These are phyloP conservation scores for Lipomyces starkeyi DNA, from an alignment of 805 yeast species.

Conservation along the genomic window DNA sequence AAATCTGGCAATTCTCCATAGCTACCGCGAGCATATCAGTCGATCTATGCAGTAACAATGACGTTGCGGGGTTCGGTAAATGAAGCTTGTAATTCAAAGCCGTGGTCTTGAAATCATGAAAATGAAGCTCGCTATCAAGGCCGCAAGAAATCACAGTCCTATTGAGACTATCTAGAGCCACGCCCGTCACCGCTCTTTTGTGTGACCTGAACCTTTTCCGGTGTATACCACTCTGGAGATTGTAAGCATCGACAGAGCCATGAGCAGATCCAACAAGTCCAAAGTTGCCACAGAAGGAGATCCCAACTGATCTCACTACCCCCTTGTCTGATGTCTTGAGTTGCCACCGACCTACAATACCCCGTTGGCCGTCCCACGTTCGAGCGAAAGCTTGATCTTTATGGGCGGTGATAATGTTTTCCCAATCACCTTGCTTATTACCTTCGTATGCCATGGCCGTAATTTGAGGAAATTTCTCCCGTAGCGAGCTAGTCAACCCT, in stretches of 20 bases:
- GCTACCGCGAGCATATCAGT: constrained; percentile 87
- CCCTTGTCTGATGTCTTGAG: constrained; percentile 80
- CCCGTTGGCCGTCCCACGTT: constrained; percentile 84
- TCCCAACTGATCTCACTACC: constrained; percentile 71
- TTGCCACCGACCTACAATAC: constrained; percentile 77
- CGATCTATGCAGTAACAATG: constrained; percentile 75
- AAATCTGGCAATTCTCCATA: constrained; percentile 83
- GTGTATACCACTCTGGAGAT: constrained; percentile 86
- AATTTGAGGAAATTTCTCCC: constrained; percentile 80
- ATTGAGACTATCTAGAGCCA: constrained; percentile 89
- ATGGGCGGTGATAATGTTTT: constrained; percentile 87
- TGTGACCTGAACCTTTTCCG: constrained; percentile 67
- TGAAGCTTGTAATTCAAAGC: constrained; percentile 68
- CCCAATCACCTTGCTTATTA: constrained; percentile 62
- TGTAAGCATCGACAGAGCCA: constrained; percentile 86
- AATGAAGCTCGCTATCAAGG: constrained; percentile 86
- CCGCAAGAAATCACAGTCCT: constrained; percentile 85
- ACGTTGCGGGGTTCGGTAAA: constrained; percentile 78
- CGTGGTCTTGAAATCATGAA: constrained; percentile 80
- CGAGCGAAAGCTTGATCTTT: constrained; percentile 82
- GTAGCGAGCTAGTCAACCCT: constrained; percentile 39
- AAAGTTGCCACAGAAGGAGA: constrained; percentile 95
- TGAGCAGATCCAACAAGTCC: constrained; percentile 85
- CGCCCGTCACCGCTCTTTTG: constrained; percentile 77
- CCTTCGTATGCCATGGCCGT: constrained; percentile 43